phyloP scores from a whole-genome alignment of 2,329 filamentous ascomycete species.

The Nothopassalora personata region DNA sequence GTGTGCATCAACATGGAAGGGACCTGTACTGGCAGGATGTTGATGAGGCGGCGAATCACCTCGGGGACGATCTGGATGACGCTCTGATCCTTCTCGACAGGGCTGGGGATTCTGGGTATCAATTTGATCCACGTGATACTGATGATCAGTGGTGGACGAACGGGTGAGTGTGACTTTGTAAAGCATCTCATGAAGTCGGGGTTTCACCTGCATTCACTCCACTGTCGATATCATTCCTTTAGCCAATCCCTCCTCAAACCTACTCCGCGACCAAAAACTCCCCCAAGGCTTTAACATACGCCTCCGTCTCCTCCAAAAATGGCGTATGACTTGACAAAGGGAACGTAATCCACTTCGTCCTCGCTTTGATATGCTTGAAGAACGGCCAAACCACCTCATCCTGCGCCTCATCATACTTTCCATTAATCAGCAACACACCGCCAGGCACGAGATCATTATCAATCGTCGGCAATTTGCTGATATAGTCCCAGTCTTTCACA shows the following conservation, averaged over 20 bases:
- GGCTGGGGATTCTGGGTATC: too few species aligned
- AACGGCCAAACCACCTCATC: constrained; percentile 33
- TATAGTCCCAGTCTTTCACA: constrained; percentile 36
- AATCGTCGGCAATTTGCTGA: constrained; percentile 33
- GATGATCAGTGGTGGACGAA: too few species aligned
- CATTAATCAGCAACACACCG: constrained; percentile 37
- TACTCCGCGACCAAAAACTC: constrained; percentile 24
- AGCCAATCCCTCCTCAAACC: not conserved
- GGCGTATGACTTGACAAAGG: constrained; percentile 28
- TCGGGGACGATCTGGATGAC: too few species aligned
- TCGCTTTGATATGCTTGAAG: constrained; percentile 32
- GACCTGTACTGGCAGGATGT: too few species aligned
- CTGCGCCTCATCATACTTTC: constrained; percentile 35
- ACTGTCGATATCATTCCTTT: not conserved
- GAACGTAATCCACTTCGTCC: constrained; percentile 37
- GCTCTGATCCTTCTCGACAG: too few species aligned
- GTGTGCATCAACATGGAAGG: too few species aligned
- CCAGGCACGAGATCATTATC: constrained; percentile 29
- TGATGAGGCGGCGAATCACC: too few species aligned
- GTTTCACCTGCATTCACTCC: too few species aligned
- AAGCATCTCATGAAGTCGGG: too few species aligned
- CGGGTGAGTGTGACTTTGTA: too few species aligned
- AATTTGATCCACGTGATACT: too few species aligned
- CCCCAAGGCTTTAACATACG: constrained; percentile 30
- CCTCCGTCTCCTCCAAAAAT: constrained; percentile 35